Base-by-base conservation (phyloP, 2,329 filamentous ascomycete genomes). In the Botrytis galanthina region DNA sequence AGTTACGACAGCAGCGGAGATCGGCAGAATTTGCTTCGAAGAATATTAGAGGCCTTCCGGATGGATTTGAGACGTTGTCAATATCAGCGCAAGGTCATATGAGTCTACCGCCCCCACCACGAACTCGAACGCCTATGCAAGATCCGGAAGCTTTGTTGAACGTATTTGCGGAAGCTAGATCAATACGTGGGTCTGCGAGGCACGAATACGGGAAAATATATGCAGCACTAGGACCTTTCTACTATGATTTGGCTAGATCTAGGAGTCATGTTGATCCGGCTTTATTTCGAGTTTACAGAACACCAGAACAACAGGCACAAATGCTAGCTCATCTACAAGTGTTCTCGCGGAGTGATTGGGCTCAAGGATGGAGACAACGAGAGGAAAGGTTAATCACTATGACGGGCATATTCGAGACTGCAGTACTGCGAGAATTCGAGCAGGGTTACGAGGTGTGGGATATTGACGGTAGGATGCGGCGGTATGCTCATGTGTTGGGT, bases 141-240 rank as follows among this genome's bases (percentile, higher is more conserved):
- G 91, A 94, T 75, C 87, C 90, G 0, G 86, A 88, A 26, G 86
- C 88, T 3, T 87, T 94, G 39, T 83, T 98, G 68, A 87, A 87
- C 46, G 88, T 94, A 0, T 85, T 98, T 73, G 87, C 90, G 73
- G 87, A 87, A 44, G 91, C 91, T 42, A 90, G 87, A 79, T 98
- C 95, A 66, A 89, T 97, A 69, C 88, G 96, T 60, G 96, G 95
- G 7, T 89, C 91, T 78, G 96, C 96, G 62, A 89, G 95, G 75
- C 90, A 96, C 78, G 95, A 98, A 82, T 99, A 95, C 81, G 95
- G 92, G 26, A 97, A 92, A 81, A 87, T 98, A 22, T 97, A 98
- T 82, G 92, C 91, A n/a, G 92, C 93, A 6, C 83, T 99, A 77
- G 93, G 91, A 18, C 95, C 95, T 0, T 95, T 97, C 78, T 99